phyloP scores from a whole-genome alignment of 1,139 yeast species.

The Protomyces inouyei region DNA sequence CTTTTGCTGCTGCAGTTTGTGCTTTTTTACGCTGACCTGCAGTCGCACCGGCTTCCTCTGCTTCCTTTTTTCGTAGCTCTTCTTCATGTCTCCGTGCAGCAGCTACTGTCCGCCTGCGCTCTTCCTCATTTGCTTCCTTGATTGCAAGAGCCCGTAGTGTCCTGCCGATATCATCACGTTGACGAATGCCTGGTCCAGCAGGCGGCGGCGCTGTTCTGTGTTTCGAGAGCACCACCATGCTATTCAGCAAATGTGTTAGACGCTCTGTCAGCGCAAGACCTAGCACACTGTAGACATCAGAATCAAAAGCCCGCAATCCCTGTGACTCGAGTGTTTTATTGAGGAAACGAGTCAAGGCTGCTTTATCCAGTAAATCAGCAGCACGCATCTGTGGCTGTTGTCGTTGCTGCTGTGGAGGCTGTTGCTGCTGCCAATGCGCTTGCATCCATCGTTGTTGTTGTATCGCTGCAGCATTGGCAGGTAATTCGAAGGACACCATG shows the following conservation, averaged over 20 bases:
- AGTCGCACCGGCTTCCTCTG: slow-evolving; percentile 4
- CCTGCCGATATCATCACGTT: slow-evolving; percentile 22
- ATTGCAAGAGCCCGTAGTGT: slow-evolving; percentile 17
- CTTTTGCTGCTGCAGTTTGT: slow-evolving; percentile 14
- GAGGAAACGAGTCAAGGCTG: slow-evolving; percentile 9
- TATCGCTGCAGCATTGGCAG: neutral
- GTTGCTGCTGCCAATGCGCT: neutral
- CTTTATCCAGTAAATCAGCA: slow-evolving; percentile 13
- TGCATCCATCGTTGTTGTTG: neutral
- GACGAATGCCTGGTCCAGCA: slow-evolving; percentile 8
- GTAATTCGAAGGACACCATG: slow-evolving; percentile 21
- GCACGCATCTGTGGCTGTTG: slow-evolving; percentile 4
- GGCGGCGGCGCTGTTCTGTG: slow-evolving; percentile 28
- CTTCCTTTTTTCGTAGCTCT: slow-evolving; percentile 11
- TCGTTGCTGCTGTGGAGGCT: neutral
- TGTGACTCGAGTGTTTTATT: slow-evolving; percentile 4
- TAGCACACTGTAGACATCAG: slow-evolving; percentile 10
- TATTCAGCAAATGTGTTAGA: slow-evolving; percentile 10
- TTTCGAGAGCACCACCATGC: slow-evolving; percentile 25
- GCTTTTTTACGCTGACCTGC: neutral
- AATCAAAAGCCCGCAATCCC: slow-evolving; percentile 10
- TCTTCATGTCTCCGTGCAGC: slow-evolving; percentile 24
- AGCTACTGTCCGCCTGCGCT: slow-evolving; percentile 18
- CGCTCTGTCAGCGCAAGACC: slow-evolving; percentile 26
- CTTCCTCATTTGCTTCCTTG: slow-evolving; percentile 25